Conservation (phyloP, 129 eudicot species). For the Dittrichia graveolens region DNA sequence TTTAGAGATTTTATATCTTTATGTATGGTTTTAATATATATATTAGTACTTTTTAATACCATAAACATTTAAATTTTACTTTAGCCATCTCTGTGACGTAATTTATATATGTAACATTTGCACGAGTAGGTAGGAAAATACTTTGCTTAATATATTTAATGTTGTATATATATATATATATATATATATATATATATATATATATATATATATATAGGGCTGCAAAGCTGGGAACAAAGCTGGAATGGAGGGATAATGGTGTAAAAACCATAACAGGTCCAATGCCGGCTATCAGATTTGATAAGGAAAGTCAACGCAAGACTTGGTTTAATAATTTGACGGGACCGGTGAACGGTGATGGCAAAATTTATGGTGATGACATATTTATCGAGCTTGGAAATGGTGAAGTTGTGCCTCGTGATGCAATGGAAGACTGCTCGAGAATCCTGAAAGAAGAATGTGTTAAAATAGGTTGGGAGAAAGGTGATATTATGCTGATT, state of each 20-base stretch:
- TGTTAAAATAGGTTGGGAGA: constrained; percentile 38
- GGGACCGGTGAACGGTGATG: constrained; percentile 30
- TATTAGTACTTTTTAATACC: too few relatives aligned
- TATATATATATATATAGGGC: constrained; percentile 23
- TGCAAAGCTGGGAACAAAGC: constrained; percentile 21
- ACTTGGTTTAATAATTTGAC: constrained; percentile 38
- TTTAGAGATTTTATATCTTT: not conserved
- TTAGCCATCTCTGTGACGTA: too few relatives aligned
- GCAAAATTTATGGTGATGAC: not conserved
- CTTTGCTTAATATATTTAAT: not conserved
- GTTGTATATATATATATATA: too few relatives aligned
- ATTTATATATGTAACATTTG: too few relatives aligned
- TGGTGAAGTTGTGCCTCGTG: constrained; percentile 15
- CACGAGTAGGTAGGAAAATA: too few relatives aligned
- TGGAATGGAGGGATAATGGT: constrained; percentile 28
- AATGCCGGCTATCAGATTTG: constrained; percentile 23
- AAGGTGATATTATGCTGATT: constrained; percentile 33
- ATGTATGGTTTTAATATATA: too few relatives aligned
- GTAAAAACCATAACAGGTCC: constrained; percentile 25
- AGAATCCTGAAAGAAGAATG: constrained; percentile 37
- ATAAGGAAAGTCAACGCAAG: constrained; percentile 10
- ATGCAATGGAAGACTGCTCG: constrained; percentile 12
- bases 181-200: too few relatives aligned
- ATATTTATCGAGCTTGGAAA: constrained; percentile 30
- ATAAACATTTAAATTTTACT: too few relatives aligned